Conservation (phyloP, 805 yeast species). For the Citeromyces nyonsensis region DNA sequence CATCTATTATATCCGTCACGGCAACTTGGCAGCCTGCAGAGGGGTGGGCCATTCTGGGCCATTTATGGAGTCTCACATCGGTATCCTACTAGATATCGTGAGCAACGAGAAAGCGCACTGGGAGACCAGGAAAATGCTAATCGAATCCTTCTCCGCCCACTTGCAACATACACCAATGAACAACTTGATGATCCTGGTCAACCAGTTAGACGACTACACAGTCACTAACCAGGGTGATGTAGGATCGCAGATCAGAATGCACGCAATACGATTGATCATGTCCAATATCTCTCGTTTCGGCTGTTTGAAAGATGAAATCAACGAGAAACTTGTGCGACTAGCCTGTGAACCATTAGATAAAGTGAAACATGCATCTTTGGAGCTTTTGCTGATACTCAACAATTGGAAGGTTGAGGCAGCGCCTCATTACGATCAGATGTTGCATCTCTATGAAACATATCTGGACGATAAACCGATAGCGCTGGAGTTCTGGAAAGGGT, state of each 20-base stretch:
- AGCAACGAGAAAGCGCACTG: constrained; percentile 13
- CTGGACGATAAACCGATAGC: constrained; percentile 3
- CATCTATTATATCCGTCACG: constrained; percentile 19
- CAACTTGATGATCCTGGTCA: constrained; percentile 8
- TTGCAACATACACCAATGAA: constrained; percentile 7
- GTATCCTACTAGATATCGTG: constrained; percentile 12
- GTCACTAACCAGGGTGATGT: constrained; percentile 78
- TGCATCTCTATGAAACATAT: background rate
- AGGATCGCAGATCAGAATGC: constrained; percentile 58
- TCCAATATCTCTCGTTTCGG: constrained; percentile 10
- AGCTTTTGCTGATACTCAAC: constrained; percentile 15
- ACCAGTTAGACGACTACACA: constrained; percentile 60
- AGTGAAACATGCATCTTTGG: constrained; percentile 26
- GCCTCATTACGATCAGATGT: constrained; percentile 1
- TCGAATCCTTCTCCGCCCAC: constrained; percentile 11
- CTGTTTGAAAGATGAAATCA: constrained; percentile 8
- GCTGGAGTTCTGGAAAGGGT: constrained; percentile 37
- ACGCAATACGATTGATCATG: constrained; percentile 25
- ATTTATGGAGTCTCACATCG: constrained; percentile 6
- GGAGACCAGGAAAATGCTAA: constrained; percentile 9
- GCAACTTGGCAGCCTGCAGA: constrained; percentile 20
- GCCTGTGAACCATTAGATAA: constrained; percentile 50
- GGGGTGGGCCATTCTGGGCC: constrained; percentile 15
- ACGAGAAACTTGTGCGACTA: constrained; percentile 30
- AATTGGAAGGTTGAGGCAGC: constrained; percentile 10